These are phyloP conservation scores for Leucaena leucocephala DNA, from an alignment of 306 rosid genomes.

Conservation along the genomic window DNA sequence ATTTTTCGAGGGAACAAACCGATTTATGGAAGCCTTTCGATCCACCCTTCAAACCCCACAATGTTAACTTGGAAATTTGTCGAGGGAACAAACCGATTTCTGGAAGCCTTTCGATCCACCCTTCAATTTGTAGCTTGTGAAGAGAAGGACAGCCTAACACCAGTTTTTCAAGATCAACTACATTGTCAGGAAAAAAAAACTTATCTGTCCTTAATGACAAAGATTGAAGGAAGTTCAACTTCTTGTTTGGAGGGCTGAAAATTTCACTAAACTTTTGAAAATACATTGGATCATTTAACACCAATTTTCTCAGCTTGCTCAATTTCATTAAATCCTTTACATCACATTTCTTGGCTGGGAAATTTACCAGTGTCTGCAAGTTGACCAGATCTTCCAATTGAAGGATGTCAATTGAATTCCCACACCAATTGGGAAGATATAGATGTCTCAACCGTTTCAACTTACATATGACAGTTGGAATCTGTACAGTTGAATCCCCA, in stretches of 20 bases:
- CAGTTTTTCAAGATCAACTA: constrained; percentile 38
- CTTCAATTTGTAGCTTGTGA: constrained; percentile 37
- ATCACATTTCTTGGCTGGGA: constrained; percentile 50
- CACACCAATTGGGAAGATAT: constrained; percentile 61
- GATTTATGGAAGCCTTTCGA: constrained; percentile 27
- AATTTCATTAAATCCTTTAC: constrained; percentile 38
- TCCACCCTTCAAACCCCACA: constrained; percentile 40
- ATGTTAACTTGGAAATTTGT: constrained; percentile 45
- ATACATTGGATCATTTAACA: constrained; percentile 46
- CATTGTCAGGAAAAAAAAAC: constrained; percentile 50
- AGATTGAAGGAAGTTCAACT: constrained; percentile 44
- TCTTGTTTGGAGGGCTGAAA: constrained; percentile 32
- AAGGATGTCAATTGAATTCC: constrained; percentile 27
- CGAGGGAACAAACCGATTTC: constrained; percentile 15
- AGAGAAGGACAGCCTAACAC: constrained; percentile 54
- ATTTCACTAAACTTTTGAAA: constrained; percentile 42
- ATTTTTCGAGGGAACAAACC: constrained; percentile 30
- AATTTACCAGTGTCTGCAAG: constrained; percentile 57
- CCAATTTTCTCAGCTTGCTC: constrained; percentile 51
- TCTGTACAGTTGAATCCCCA: constrained; percentile 44
- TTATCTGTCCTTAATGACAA: constrained; percentile 38
- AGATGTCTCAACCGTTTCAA: constrained; percentile 56
- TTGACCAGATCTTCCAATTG: constrained; percentile 40
- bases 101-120: constrained; percentile 34
- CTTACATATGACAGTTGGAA: constrained; percentile 44